phyloP scores from a whole-genome alignment of 192 early-diverging fungal genomes.

The Coemansia guatemalensis region DNA sequence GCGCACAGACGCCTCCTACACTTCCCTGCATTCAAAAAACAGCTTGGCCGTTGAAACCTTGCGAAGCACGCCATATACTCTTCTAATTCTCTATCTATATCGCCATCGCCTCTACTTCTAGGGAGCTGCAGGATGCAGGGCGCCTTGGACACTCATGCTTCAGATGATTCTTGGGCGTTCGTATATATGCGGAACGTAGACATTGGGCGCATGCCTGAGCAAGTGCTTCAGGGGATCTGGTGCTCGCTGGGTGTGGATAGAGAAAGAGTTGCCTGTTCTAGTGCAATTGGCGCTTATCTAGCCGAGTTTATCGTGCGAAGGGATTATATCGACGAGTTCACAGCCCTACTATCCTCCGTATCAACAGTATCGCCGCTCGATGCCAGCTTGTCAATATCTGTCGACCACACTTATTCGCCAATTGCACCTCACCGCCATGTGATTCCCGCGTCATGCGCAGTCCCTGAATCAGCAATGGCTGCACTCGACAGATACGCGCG shows the following conservation, averaged over 20 bases:
- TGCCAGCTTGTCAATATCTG: conserved; percentile 17
- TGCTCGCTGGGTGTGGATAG: conserved; percentile 16
- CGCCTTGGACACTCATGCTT: not conserved
- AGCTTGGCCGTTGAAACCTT: not conserved
- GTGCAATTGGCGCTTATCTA: conserved; percentile 32
- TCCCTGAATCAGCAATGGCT: conserved; percentile 22
- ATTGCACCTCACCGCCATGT: conserved; percentile 23
- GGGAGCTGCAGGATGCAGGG: not conserved
- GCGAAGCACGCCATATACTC: not conserved
- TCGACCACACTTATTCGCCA: conserved; percentile 25
- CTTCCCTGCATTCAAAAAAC: not conserved
- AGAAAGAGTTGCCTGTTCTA: conserved; percentile 17
- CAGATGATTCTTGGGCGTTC: conserved; percentile 20
- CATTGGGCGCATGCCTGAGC: conserved; percentile 21
- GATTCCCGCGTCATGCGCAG: conserved; percentile 9
- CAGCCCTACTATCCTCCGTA: conserved; percentile 5
- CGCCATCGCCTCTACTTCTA: not conserved
- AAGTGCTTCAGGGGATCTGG: conserved; percentile 23
- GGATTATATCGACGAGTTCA: conserved; percentile 19
- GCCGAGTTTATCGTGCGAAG: conserved; percentile 36
- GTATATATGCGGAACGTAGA: conserved; percentile 55
- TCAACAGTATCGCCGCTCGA: conserved; percentile 10
- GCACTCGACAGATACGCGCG: conserved; percentile 33
- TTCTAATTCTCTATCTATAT: not conserved
- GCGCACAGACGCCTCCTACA: not conserved